A percentile compares a stretch with the other conserved stretches of the same genome.
Conservation (phyloP, 176 grass and related monocot species). For the Ensete ventricosum region DNA sequence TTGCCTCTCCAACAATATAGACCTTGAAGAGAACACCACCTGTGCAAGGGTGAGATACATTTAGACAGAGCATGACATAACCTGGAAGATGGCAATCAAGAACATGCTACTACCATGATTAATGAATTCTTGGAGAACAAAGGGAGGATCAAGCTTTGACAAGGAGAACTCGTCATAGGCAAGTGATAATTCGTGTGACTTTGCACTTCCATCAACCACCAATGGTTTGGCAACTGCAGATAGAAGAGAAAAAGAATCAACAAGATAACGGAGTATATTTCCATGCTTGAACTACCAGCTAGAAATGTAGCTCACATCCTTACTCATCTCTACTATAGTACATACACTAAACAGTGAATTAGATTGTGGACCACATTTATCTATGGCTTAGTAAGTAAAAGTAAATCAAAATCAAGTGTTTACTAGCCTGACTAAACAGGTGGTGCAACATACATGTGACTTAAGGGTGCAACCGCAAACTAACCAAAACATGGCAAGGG, state of each 20-base stretch:
- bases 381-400: no score
- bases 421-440: no score
- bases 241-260: conserved; percentile 8
- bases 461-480: no score
- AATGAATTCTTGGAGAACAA: conserved; percentile 93
- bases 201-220: conserved; percentile 80
- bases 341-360: background rate
- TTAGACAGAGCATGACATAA: conserved; percentile 5
- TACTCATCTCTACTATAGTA: background rate
- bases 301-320: background rate
- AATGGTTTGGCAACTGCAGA: conserved; percentile 80
- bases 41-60: conserved; percentile 24
- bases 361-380: no score
- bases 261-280: background rate
- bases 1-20: conserved; percentile 76
- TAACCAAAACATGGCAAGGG: no score
- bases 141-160: conserved; percentile 68
- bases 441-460: no score
- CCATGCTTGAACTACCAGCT: background rate
- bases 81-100: background rate
- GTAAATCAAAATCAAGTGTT: no score
- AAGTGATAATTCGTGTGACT: conserved; percentile 83
- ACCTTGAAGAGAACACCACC: conserved; percentile 92
- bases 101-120: conserved; percentile 60
- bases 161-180: conserved; percentile 60